Evolutionary conservation across 139 green algal genomes (phyloP).

Genomic region (Zygnema circumcarinatum): DNA sequence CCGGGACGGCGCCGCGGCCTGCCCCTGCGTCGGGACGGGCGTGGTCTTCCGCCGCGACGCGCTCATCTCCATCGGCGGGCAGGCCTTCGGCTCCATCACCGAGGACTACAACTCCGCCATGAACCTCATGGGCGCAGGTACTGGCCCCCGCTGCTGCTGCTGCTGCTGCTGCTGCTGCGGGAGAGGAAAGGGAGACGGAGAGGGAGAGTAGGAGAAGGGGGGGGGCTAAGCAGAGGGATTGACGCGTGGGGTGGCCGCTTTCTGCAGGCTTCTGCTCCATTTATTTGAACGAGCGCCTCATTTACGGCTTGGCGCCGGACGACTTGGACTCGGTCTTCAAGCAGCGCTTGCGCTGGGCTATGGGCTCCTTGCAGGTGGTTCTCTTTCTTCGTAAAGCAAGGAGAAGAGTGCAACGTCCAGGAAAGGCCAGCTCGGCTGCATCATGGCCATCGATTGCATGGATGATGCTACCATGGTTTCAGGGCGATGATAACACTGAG

Average conservation of each 20-base stretch:
- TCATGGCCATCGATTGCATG: too few relatives aligned
- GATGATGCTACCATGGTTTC: too few relatives aligned
- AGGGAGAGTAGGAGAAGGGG: too few relatives aligned
- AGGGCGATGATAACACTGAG: too few relatives aligned
- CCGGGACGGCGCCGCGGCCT: conserved; percentile 28
- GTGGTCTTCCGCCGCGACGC: conserved; percentile 54
- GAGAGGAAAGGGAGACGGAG: too few relatives aligned
- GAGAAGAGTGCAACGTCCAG: too few relatives aligned
- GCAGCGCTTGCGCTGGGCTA: conserved; percentile 49
- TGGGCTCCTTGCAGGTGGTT: conserved; percentile 28
- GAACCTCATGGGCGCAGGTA: conserved; percentile 22
- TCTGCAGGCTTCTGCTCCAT: conserved; percentile 50
- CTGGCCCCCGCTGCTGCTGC: not conserved
- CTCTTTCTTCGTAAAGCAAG: too few relatives aligned
- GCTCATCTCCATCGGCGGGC: conserved; percentile 47
- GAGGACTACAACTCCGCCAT: conserved; percentile 56
- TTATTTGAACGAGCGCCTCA: conserved; percentile 45
- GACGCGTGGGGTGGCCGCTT: not conserved
- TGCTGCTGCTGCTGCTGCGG: too few relatives aligned
- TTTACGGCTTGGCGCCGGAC: conserved; percentile 49
- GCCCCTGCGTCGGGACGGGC: conserved; percentile 46
- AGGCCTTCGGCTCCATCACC: conserved; percentile 46
- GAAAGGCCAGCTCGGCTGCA: too few relatives aligned
- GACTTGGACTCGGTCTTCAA: conserved; percentile 24
- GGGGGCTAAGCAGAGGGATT: too few relatives aligned